Conservation (phyloP, 1,139 yeast genomes). For the Fermentozyma sake region DNA sequence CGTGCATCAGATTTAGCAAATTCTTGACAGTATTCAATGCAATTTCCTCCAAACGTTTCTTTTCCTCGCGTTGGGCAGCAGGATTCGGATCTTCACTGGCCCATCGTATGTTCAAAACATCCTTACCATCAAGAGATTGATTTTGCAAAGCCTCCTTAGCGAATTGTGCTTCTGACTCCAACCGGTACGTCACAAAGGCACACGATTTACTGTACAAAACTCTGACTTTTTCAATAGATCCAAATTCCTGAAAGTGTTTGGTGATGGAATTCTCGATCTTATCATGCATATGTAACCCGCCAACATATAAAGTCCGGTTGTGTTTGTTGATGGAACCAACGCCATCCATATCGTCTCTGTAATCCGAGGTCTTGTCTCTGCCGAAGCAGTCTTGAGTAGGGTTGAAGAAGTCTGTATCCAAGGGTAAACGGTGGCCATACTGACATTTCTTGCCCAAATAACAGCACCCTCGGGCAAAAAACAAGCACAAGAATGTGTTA, state of each 20-base stretch:
- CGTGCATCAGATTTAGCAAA: slow-evolving; percentile 16
- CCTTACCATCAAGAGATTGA: slow-evolving; percentile 64
- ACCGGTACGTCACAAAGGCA: slow-evolving; percentile 71
- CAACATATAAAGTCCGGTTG: slow-evolving; percentile 75
- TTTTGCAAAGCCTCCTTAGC: slow-evolving; percentile 91
- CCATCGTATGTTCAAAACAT: slow-evolving; percentile 75
- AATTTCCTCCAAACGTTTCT: slow-evolving; percentile 32
- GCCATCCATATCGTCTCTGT: slow-evolving; percentile 92
- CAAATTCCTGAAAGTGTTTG: slow-evolving; percentile 67
- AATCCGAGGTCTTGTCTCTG: slow-evolving; percentile 75
- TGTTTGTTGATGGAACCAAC: slow-evolving; percentile 74
- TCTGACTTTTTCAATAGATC: slow-evolving; percentile 66
- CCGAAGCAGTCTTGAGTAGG: slow-evolving; percentile 90
- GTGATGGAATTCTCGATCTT: slow-evolving; percentile 28
- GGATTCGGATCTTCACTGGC: slow-evolving; percentile 89
- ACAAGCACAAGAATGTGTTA: slow-evolving; percentile 59
- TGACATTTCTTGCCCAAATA: slow-evolving; percentile 70
- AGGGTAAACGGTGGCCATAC: slow-evolving; percentile 75
- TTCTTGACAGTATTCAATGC: slow-evolving; percentile 32
- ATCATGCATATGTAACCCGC: slow-evolving; percentile 47
- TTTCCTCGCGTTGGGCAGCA: slow-evolving; percentile 50
- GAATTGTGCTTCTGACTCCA: slow-evolving; percentile 80
- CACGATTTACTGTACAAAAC: slow-evolving; percentile 62
- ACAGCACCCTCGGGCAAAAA: slow-evolving; percentile 88
- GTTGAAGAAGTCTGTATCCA: slow-evolving; percentile 39